Conservation (phyloP, 441 rosid species). For the Populus hybrid region DNA sequence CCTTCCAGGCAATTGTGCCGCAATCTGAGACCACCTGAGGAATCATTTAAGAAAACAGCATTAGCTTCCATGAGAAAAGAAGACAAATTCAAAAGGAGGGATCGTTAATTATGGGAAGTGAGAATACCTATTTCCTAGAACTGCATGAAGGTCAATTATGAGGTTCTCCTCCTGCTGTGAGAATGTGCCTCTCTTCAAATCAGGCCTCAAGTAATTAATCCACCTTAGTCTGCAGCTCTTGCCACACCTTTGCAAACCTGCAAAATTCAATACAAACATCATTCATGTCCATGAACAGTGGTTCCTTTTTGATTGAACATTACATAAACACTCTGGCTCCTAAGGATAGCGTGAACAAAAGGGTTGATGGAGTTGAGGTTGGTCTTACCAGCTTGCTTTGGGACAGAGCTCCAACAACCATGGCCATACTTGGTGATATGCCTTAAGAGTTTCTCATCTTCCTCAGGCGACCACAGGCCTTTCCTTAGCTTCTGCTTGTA, state of each 20-base stretch:
- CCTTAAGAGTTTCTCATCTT: constrained; percentile 84
- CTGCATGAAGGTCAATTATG: constrained; percentile 71
- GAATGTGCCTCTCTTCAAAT: constrained; percentile 83
- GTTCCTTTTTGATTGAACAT: background rate
- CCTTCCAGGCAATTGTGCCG: constrained; percentile 84
- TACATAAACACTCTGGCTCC: background rate
- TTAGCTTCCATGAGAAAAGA: background rate
- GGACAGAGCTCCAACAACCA: constrained; percentile 98
- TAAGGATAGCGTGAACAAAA: background rate
- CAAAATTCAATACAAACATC: background rate
- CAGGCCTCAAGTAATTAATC: constrained; percentile 91
- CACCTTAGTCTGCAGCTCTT: constrained; percentile 88
- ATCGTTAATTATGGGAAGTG: background rate
- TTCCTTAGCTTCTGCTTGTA: constrained; percentile 89
- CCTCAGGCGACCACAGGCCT: constrained; percentile 97
- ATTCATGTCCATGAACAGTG: background rate
- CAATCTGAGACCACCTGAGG: constrained; percentile 95
- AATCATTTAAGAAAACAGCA: constrained; percentile 1
- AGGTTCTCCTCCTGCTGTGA: constrained; percentile 72
- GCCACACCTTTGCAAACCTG: constrained; percentile 84
- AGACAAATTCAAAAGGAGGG: background rate
- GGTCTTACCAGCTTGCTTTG: constrained; percentile 70
- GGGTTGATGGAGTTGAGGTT: background rate
- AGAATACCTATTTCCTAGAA: constrained; percentile 66
- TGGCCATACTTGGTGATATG: constrained; percentile 75